These are phyloP conservation scores for Lentinula lateritia DNA, from an alignment of 768 basidiomycete species.

Conservation along the genomic window DNA sequence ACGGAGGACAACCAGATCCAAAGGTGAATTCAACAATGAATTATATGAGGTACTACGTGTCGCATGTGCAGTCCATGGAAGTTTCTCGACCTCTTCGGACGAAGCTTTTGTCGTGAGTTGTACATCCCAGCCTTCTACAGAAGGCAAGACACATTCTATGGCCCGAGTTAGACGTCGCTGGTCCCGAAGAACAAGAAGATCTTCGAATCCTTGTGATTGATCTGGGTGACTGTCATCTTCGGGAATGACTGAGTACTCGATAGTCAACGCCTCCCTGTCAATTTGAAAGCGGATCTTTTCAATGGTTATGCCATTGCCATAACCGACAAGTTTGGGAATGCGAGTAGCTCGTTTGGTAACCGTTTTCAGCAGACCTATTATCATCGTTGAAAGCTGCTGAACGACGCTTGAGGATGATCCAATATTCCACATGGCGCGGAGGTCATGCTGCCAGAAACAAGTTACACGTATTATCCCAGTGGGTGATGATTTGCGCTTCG, in stretches of 20 bases:
- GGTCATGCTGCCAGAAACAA: constrained; percentile 94
- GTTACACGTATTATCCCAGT: constrained; percentile 63
- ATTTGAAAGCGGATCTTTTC: constrained; percentile 76
- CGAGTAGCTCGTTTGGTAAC: constrained; percentile 70
- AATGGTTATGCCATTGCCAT: constrained; percentile 77
- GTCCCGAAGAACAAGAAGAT: constrained; percentile 60
- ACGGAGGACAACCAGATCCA: constrained; percentile 56
- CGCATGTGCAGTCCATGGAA: constrained; percentile 70
- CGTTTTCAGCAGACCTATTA: constrained; percentile 75
- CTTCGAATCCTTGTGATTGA: constrained; percentile 48
- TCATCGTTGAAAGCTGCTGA: constrained; percentile 84
- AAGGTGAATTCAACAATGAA: constrained; percentile 15
- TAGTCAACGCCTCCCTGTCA: constrained; percentile 73
- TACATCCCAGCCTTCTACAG: constrained; percentile 80
- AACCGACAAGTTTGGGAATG: constrained; percentile 70
- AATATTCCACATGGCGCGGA: constrained; percentile 81
- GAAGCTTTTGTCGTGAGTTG: constrained; percentile 73
- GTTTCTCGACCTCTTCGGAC: constrained; percentile 60
- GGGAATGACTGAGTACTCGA: constrained; percentile 81
- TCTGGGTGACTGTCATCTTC: constrained; percentile 47
- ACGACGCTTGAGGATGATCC: constrained; percentile 57
- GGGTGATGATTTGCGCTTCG: constrained; percentile 29
- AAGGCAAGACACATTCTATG: constrained; percentile 76
- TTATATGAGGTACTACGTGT: constrained; percentile 38
- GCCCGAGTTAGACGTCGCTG: constrained; percentile 66